These are phyloP conservation scores for Fulvia fulva DNA, from an alignment of 2,329 filamentous ascomycete species.

Conservation along the genomic window DNA sequence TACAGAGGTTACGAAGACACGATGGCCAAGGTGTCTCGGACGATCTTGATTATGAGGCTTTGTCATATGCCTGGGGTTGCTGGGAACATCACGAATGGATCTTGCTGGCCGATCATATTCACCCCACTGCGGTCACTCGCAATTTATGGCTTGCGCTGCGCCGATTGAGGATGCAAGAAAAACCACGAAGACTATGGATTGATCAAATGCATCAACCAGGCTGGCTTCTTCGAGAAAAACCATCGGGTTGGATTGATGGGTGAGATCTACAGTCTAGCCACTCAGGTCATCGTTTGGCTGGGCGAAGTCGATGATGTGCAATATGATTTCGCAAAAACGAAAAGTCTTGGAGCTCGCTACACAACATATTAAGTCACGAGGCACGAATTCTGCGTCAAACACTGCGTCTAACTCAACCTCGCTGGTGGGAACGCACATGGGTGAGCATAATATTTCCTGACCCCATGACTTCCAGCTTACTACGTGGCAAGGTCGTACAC, in stretches of 20 bases:
- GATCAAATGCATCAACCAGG: slow-evolving; percentile 37
- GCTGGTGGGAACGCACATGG: no score
- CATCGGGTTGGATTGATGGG: slow-evolving; percentile 37
- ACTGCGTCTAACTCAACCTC: no score
- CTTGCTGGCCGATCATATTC: neutral
- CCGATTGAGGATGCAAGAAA: neutral
- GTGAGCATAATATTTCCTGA: no score
- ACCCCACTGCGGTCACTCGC: neutral
- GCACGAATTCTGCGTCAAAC: no score
- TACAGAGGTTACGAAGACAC: neutral
- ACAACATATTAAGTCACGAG: no score
- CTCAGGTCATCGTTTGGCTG: slow-evolving; percentile 14
- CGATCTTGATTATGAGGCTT: neutral
- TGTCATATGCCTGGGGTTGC: neutral
- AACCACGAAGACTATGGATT: slow-evolving; percentile 30
- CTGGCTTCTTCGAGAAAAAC: slow-evolving; percentile 30
- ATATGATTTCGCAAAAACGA: no score
- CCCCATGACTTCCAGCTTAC: no score
- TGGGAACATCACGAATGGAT: no score
- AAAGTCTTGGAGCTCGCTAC: no score
- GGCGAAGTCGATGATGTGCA: neutral
- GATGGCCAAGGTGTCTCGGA: neutral
- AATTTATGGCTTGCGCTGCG: neutral
- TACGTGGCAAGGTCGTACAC: no score
- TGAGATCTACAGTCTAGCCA: slow-evolving; percentile 28